Conservation (phyloP, 1,284 basidiomycete genomes). For the Ustilago cynodontis region DNA sequence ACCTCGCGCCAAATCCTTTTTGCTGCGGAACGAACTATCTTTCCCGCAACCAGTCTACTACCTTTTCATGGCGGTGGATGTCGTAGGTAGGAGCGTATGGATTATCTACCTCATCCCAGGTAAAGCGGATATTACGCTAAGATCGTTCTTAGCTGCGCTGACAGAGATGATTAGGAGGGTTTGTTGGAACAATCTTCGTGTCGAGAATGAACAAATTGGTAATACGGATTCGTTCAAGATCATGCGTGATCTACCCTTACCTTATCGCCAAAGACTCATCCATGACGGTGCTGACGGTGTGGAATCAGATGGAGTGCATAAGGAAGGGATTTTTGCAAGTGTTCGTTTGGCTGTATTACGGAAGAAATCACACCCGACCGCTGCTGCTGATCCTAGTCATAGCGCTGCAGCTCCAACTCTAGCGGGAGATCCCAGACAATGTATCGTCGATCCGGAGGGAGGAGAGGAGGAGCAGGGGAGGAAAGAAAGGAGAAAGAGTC, state of each 20-base stretch:
- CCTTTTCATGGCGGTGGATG: constrained; percentile 75
- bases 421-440: neutral
- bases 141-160: constrained; percentile 79
- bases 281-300: too few species aligned
- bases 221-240: constrained; percentile 65
- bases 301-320: constrained; percentile 1
- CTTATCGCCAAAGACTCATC: constrained; percentile 44
- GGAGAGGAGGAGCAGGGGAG: neutral
- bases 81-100: constrained; percentile 84
- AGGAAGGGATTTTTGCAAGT: constrained; percentile 30
- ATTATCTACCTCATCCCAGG: constrained; percentile 79
- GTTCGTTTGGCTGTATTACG: constrained; percentile 23
- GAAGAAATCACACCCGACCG: constrained; percentile 16
- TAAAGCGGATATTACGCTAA: constrained; percentile 74
- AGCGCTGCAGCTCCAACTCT: neutral
- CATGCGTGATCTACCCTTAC: constrained; percentile 58
- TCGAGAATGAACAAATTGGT: constrained; percentile 84
- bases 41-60: constrained; percentile 71
- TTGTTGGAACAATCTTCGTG: constrained; percentile 88
- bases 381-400: neutral
- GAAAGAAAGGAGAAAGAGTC: constrained; percentile 10
- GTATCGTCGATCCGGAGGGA: neutral
- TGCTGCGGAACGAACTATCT: constrained; percentile 80
- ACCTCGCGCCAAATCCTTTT: constrained; percentile 75
- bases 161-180: constrained; percentile 84